Conservation (phyloP, 2,329 filamentous ascomycete species). For the Chrysoporthe deuterocubensis region DNA sequence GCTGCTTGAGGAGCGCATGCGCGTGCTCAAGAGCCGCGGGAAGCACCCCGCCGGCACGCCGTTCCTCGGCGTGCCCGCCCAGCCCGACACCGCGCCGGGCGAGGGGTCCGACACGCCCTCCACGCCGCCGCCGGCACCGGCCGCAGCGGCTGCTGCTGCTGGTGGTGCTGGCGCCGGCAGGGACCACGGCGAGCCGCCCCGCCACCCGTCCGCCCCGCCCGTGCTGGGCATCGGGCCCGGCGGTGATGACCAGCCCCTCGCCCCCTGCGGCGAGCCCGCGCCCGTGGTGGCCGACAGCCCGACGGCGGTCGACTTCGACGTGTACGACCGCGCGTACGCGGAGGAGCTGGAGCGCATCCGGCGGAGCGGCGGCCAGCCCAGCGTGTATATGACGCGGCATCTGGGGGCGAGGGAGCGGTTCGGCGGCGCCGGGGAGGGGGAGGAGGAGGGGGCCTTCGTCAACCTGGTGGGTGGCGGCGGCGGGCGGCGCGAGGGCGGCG, state of each 20-base stretch:
- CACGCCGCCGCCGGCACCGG: not conserved
- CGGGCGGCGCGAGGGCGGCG: conserved; percentile 7
- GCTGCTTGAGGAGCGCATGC: conserved; percentile 52
- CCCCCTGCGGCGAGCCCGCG: conserved; percentile 41
- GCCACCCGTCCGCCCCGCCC: not conserved
- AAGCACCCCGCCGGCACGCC: not conserved
- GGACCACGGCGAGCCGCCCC: conserved; percentile 9
- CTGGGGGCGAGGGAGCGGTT: conserved; percentile 50
- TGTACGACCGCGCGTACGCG: conserved; percentile 88
- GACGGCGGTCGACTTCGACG: conserved; percentile 79
- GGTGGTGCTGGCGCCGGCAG: not conserved
- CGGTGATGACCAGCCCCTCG: conserved; percentile 51
- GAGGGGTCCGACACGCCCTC: not conserved
- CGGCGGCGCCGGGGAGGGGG: conserved; percentile 30
- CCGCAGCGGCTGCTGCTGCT: not conserved
- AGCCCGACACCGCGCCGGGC: not conserved
- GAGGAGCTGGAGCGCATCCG: conserved; percentile 77
- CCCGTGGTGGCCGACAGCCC: conserved; percentile 81
- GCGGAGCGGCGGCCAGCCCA: conserved; percentile 41
- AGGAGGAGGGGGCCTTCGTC: conserved; percentile 39
- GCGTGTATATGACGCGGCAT: conserved; percentile 54
- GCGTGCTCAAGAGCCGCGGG: conserved; percentile 38
- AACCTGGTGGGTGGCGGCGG: conserved; percentile 12
- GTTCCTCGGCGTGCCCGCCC: not conserved
- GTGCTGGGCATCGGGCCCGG: conserved; percentile 77